Base-by-base conservation (phyloP, 164 flowering plant species). In the Tetracentron sinense region DNA sequence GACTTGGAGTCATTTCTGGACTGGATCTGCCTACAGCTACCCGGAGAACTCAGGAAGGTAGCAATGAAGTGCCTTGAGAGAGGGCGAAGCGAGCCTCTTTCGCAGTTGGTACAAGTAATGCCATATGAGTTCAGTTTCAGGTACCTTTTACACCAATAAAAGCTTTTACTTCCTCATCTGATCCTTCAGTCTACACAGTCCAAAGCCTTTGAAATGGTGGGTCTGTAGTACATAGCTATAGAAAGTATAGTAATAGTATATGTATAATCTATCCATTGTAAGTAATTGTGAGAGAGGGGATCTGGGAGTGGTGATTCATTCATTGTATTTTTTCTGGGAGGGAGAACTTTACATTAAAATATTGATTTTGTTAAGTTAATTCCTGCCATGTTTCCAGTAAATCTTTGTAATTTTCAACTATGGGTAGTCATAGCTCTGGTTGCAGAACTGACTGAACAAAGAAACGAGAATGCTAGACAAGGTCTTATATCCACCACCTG, bases 21-120 rank as follows among this genome's bases (percentile, higher is more conserved):
- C 61, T 92, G 96, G 97, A 79, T 92, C 46, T 89, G 94, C 84
- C 83, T 89, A 38, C 92, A 92, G 63, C 74, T 92, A 56, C 97
- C 97, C 2, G 56, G 50, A 73, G 85, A 78, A 29, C 72, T 77
- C 14, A 75, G 85, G 25, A 86, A 82, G 60, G 86, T 85, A 68
- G 96, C 94, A 48, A 60, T 89, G 2, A 73, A 82, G 71, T 89
- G 84, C 64, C 78, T 89, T 2, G 94, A 86, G 70, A 76, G 82
- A 60, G 81, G 75, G 17, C 84, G 76, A 70, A 60, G 42, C 29
- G 82, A 79, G 59, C 68, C 78, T 61, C 72, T 75, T 42, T 74
- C 82, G 1, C 72, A 83, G 42, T 55, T 73, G 50, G 80, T 92
- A 58, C 83, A 80, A 60, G 72, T 92, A 51, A 70, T 74, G 62